phyloP scores from a whole-genome alignment of 768 basidiomycete genomes.

The Pulveroboletus sp. region DNA sequence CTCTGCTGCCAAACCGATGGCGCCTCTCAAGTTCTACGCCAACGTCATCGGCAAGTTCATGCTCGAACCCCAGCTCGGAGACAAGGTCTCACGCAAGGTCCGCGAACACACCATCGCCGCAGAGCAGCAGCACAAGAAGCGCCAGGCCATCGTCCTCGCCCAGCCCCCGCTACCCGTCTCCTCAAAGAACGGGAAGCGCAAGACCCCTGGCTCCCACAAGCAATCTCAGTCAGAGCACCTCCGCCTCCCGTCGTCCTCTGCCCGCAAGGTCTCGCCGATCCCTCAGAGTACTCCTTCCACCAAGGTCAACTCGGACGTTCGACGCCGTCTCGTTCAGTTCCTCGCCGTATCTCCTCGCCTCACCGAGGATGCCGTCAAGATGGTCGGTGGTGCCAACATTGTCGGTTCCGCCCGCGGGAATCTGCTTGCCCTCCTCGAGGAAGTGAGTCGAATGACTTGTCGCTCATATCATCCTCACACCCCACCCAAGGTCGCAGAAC shows the following conservation, averaged over 20 bases:
- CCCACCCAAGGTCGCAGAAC: conserved; percentile 49
- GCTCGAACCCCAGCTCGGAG: conserved; percentile 58
- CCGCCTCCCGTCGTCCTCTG: conserved; percentile 29
- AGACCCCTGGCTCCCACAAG: conserved; percentile 28
- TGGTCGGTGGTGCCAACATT: conserved; percentile 43
- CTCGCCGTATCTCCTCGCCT: conserved; percentile 49
- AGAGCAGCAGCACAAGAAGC: conserved; percentile 49
- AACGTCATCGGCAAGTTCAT: conserved; percentile 70
- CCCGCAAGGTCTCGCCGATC: conserved; percentile 31
- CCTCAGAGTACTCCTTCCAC: conserved; percentile 19
- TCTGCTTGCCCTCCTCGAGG: conserved; percentile 45
- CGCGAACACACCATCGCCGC: conserved; percentile 44
- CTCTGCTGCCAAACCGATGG: conserved; percentile 52
- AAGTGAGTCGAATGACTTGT: conserved; percentile 36
- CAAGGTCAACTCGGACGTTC: conserved; percentile 22
- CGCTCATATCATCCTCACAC: not conserved
- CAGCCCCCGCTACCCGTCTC: conserved; percentile 29
- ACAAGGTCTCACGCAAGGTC: conserved; percentile 40
- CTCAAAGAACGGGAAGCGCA: conserved; percentile 44
- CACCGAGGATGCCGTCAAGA: conserved; percentile 33
- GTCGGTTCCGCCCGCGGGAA: conserved; percentile 37
- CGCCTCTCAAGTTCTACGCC: conserved; percentile 69
- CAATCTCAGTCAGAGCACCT: conserved; percentile 28
- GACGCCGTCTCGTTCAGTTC: conserved; percentile 46
- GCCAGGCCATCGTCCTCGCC: conserved; percentile 41